Base-by-base conservation (phyloP, 768 basidiomycete genomes). In the Russula foetens region DNA sequence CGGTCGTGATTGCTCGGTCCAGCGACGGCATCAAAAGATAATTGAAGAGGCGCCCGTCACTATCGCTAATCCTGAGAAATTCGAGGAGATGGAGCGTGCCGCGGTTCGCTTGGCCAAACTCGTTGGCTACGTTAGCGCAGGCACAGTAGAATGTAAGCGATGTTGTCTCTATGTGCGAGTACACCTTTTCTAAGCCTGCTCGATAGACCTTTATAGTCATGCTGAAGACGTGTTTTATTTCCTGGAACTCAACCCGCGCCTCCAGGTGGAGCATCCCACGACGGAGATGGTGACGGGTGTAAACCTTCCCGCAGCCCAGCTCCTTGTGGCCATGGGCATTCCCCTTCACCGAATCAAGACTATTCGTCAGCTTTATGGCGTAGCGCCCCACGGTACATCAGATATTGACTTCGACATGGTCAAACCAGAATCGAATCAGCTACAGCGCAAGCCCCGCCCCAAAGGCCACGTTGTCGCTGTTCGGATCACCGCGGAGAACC, bases 231-330 rank as follows among this genome's bases (percentile, higher is more conserved):
- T 85, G 29, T 99, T 98, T 77, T 92, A 89, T 77, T 99, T 99
- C 82, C 81, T 99, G 64, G 97, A 99, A 74, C 84, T 99, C 62
- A 99, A 99, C 74, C 97, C 97, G 48, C 95, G 97, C 81, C 87
- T 99, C 23, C 97, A 99, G 77, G 97, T 99, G 69, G 97, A 99
- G 76, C 97, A 99, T 73, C 97, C 97, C 11, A 99, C 97, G 12
- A 99, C 97, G 23, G 97, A 99, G 74, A 99, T 98, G 92, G 97
- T 98, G n/a, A 86, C 90, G 4, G 97, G 97, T 11, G 96, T 98
- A 75, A 97, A 98, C 74, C 83, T 99, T 53, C 97, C 97, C 26
- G 94, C 95, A 57, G 91, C 97, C 12, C 97, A 99, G 71, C 83
- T 98, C 49, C 96, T 98, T 72, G 79, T 99, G 65, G 92, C 97